These are phyloP conservation scores for Chamaenerion angustifolium DNA, from an alignment of 345 rosid genomes.

Conservation along the genomic window DNA sequence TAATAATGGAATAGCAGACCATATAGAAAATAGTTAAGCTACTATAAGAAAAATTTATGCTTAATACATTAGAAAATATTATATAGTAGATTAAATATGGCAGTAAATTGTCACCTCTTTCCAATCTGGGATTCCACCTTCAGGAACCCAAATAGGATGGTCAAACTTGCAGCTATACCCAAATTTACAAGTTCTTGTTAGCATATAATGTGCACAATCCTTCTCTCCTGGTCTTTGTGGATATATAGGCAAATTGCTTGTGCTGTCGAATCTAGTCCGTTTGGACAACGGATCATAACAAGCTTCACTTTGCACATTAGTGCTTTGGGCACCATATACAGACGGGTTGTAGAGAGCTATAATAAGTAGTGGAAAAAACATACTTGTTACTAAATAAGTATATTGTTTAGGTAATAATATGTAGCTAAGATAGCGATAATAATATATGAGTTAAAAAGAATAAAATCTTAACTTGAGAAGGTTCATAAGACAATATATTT, in stretches of 20 bases:
- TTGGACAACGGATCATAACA: constrained; percentile 78
- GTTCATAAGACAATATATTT: no score
- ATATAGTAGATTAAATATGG: constrained; percentile 27
- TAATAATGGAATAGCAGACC: neutral
- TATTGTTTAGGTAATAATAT: constrained; percentile 4
- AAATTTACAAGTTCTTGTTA: constrained; percentile 94
- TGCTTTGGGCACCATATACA: constrained; percentile 65
- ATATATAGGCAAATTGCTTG: constrained; percentile 73
- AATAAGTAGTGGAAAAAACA: constrained; percentile 54
- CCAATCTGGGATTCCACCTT: constrained; percentile 99
- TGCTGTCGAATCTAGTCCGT: constrained; percentile 83
- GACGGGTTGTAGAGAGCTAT: constrained; percentile 85
- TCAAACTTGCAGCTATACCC: constrained; percentile 98
- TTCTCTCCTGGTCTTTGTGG: constrained; percentile 98
- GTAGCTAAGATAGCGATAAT: constrained; percentile 3
- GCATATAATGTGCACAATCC: constrained; percentile 99
- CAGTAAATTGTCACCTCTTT: constrained; percentile 94
- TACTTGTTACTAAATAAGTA: constrained; percentile 32
- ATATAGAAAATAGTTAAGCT: neutral
- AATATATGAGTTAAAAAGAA: constrained; percentile 7
- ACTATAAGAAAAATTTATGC: no score
- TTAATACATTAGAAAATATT: constrained; percentile 10
- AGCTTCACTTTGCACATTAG: constrained; percentile 87
- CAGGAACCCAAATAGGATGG: constrained; percentile 99
- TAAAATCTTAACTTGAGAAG: no score